These are phyloP conservation scores for Apiospora malaysiana DNA, from an alignment of 2,329 filamentous ascomycete species.

Conservation along the genomic window DNA sequence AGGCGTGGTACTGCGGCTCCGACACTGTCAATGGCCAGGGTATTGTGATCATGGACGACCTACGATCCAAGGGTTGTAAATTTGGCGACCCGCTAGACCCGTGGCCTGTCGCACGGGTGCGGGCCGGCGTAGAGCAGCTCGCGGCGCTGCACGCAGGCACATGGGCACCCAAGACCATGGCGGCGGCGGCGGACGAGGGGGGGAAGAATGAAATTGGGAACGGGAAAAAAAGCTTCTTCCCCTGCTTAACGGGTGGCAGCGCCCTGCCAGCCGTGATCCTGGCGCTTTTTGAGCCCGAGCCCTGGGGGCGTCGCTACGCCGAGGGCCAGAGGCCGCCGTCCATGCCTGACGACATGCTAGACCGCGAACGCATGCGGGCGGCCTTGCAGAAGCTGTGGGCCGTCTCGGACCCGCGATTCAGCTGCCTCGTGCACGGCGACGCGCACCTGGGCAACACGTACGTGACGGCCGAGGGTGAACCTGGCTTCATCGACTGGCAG, in stretches of 20 bases:
- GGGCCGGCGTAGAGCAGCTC: conserved; percentile 36
- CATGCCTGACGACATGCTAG: conserved; percentile 28
- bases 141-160: conserved; percentile 34
- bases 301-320: conserved; percentile 22
- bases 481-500: conserved; percentile 42
- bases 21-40: conserved; percentile 23
- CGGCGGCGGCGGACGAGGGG: conserved; percentile 21
- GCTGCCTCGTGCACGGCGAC: conserved; percentile 39
- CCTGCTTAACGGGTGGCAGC: conserved; percentile 27
- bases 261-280: conserved; percentile 29
- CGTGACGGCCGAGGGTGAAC: conserved; percentile 29
- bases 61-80: conserved; percentile 20
- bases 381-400: conserved; percentile 33
- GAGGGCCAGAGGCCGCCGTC: background rate
- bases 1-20: conserved; percentile 8
- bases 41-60: conserved; percentile 27
- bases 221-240: conserved; percentile 25
- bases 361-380: conserved; percentile 32
- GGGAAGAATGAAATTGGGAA: background rate
- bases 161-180: background rate
- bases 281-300: conserved; percentile 26
- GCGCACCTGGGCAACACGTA: conserved; percentile 39
- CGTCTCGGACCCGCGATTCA: conserved; percentile 34
- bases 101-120: conserved; percentile 27
- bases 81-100: conserved; percentile 24